Base-by-base conservation (phyloP, 768 basidiomycete genomes). In the Lenzites betulinus region DNA sequence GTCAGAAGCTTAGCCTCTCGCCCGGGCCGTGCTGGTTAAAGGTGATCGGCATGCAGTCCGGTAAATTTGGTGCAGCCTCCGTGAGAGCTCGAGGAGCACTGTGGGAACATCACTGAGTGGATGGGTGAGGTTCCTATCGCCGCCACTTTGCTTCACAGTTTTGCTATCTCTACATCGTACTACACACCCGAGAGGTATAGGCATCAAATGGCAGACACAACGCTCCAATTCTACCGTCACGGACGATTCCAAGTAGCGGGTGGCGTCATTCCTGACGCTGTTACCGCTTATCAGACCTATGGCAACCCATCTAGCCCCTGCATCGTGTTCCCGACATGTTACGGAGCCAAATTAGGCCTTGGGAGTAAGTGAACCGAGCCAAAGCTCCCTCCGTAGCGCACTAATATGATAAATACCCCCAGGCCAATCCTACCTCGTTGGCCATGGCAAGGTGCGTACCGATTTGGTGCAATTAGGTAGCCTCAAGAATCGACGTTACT, bases 291-390 rank as follows among this genome's bases (percentile, higher is more conserved):
- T 56, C 69, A 66, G 26, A 70, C 68, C 2, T 66, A 66, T 33
- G 69, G 69, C 3, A 56, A 69, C 26, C 54, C 63, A 5, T 33
- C 62, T 18, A 70, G 68, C 39, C 69, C 68, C 5, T 69, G 68
- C 57, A 68, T 70, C 16, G 68, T 70, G 39, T 70, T 62, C 26
- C 66, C 65, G 36, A 70, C 69, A 46, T 70, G 69, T 41, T 70
- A 70, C 42, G 68, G 69, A 11, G 69, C 62, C 8, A 59, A 66
- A 30, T 57, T 70, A 11, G 62, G 57, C 9, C 53, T 63, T 54
- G 64, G 57, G 36, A 64, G 67, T 64, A 12, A 48, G 57, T 66
- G 39, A 18, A 15, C 25, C 30, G 12, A 22, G 33, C 23, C 12
- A 23, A 43, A 13, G 18, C 57, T 35, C 13, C 15, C 13, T n/a